phyloP scores from a whole-genome alignment of 2,329 filamentous ascomycete species.

The Alternaria metachromatica region DNA sequence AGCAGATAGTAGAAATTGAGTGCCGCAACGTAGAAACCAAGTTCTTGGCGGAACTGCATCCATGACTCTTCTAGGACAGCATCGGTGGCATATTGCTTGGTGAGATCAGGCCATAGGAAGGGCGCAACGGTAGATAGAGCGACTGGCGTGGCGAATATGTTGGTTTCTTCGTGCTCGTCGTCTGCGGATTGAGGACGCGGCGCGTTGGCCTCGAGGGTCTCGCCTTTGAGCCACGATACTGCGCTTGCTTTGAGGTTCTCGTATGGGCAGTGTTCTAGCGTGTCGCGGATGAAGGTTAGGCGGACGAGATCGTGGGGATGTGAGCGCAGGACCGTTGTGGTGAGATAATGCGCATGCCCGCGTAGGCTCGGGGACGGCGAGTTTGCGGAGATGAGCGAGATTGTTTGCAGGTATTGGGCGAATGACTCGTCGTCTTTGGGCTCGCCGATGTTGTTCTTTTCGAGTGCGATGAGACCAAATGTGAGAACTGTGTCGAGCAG shows the following conservation, averaged over 20 bases:
- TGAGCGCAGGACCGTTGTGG: slow-evolving; percentile 58
- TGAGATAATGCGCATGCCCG: slow-evolving; percentile 58
- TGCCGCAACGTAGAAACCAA: slow-evolving; percentile 62
- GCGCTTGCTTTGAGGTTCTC: slow-evolving; percentile 64
- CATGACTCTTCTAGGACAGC: slow-evolving; percentile 39
- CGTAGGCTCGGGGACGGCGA: slow-evolving; percentile 56
- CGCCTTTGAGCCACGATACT: slow-evolving; percentile 66
- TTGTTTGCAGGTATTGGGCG: slow-evolving; percentile 59
- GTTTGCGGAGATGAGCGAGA: slow-evolving; percentile 57
- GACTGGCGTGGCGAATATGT: slow-evolving; percentile 57
- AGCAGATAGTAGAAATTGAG: slow-evolving; percentile 67
- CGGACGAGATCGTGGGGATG: slow-evolving; percentile 60
- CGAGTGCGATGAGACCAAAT: slow-evolving; percentile 59
- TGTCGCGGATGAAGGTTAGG: slow-evolving; percentile 61
- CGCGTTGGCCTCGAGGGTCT: slow-evolving; percentile 58
- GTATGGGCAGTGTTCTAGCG: slow-evolving; percentile 61
- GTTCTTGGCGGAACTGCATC: slow-evolving; percentile 58
- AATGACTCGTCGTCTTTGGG: slow-evolving; percentile 60
- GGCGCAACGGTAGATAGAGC: slow-evolving; percentile 58
- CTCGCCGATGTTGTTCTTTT: slow-evolving; percentile 53
- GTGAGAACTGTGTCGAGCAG: slow-evolving; percentile 62
- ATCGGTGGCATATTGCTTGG: slow-evolving; percentile 45
- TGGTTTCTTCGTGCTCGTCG: slow-evolving; percentile 21
- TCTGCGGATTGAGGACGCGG: slow-evolving; percentile 27
- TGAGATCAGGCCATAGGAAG: slow-evolving; percentile 59